Evolutionary conservation across 768 basidiomycete species (phyloP), one percentile per base, ranked within the genome.

Genomic region (Neoboletus brunneissimus): DNA sequence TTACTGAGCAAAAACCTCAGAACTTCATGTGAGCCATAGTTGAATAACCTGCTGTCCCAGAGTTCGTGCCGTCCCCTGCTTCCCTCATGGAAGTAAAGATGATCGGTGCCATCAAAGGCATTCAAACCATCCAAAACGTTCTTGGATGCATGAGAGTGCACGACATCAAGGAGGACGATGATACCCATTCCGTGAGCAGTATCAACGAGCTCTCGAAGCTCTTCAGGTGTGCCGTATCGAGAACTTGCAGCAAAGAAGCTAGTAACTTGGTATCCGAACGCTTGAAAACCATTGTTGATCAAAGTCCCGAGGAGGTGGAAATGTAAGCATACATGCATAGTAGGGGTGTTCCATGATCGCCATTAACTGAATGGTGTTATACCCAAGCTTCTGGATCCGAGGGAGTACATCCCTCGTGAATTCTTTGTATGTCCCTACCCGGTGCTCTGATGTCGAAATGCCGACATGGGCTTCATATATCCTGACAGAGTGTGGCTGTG

Each of bases 401-500:
- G 90, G 91, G 20, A 99, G 79, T 45, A 90, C 74, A 67, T 96
- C 81, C 53, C 75, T 73, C 27, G 93, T 95, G 65, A 99, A 99
- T 73, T 98, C 97, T 69, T 89, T 93, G 81, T 98, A 99, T 3
- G 90, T 91, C 13, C 94, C 97, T 29, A 98, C 91, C 54, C 91
- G 80, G 44, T 79, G 77, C 65, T 98, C 95, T 3, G 88, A 69
- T 15, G 94, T 91, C 15, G 97, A 96, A 57, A 98, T 98, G 8
- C 97, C 97, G 60, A 98, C 94, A 67, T 99, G 97, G 0, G 95
- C 97, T 69, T 99, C 97, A 67, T 99, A 99, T 56, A 99, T 94
- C 60, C 87, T 86, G 43, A 86, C 69, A 35, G 86, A 79, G 18
- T 75, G 75, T 13, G 88, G 87, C 56, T 85, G 82, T 0, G 82